Percentiles rank a stretch among this genome's conserved stretches.
phyloP scores from a whole-genome alignment of 106 monocot genomes.

The Narthecium ossifragum region DNA sequence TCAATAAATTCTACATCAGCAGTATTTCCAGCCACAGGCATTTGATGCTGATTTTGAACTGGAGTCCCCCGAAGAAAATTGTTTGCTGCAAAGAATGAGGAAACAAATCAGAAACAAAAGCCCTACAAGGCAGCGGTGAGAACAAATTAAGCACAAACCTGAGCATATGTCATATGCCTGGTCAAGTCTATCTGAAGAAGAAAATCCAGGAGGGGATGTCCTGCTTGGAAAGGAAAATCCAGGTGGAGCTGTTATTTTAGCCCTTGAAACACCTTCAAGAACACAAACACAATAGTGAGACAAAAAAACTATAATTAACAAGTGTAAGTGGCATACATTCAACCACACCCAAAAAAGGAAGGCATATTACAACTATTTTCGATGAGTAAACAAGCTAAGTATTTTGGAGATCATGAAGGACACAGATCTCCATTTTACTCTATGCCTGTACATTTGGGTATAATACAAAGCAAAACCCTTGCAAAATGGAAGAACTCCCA shows the following conservation, averaged over 20 bases:
- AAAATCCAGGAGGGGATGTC: constrained; percentile 73
- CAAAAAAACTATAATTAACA: no score
- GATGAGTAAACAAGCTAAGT: constrained; percentile 4
- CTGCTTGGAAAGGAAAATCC: constrained; percentile 78
- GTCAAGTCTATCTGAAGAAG: constrained; percentile 45
- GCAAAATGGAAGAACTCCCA: no score
- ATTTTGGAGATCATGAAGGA: not conserved
- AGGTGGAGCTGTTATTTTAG: constrained; percentile 79
- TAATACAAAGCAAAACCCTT: no score
- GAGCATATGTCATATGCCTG: constrained; percentile 31
- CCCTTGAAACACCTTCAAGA: constrained; percentile 29
- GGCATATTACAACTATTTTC: constrained; percentile 8
- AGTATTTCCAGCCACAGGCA: constrained; percentile 24
- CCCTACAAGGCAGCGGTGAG: constrained; percentile 52
- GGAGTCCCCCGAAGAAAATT: constrained; percentile 23
- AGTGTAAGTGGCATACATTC: no score
- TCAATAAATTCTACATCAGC: constrained; percentile 78
- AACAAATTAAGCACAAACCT: constrained; percentile 62
- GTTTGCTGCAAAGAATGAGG: constrained; percentile 28
- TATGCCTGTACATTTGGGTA: no score
- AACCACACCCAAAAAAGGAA: constrained; percentile 27
- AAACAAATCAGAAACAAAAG: constrained; percentile 68
- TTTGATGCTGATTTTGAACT: constrained; percentile 35
- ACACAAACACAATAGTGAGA: not conserved
- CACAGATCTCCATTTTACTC: no score